Base-by-base conservation (phyloP, 768 basidiomycete species). In the Pleurotus tuoliensis region DNA sequence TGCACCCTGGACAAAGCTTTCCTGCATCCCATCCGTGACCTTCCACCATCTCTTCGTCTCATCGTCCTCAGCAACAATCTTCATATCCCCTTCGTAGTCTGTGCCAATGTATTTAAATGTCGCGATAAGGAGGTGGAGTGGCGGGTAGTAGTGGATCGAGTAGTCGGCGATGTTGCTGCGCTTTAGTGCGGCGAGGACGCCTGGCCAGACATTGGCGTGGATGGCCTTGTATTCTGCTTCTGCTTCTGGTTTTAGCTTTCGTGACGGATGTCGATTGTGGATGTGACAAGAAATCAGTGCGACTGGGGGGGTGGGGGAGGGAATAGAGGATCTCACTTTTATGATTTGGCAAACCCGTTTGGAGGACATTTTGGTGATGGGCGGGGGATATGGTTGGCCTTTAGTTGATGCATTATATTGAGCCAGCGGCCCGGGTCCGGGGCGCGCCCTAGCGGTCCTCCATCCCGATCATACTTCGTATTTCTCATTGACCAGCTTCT, bases 41-140 rank as follows among this genome's bases (percentile, higher is more conserved):
- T 75, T 71, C 90, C 90, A 91, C 90, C 90, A 92, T 57, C 79
- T 67, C 66, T 78, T 79, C n/a, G 88, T 92, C 64, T 86, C 83
- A 13, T 80, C 74, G 64, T 89, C 86, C 15, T 81, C 80, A 3
- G 77, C 84, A 25, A 90, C 76, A 18, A 65, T 73, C 37, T 71
- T 74, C 88, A 91, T 90, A 62, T 91, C 90, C 12, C 59, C 72
- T 41, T 79, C 82, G 39, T 81, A 90, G 61, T 92, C 80, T 3
- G 71, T 57, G 0, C 89, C 90, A 0, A 75, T 82, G 63, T 91
- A 91, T 63, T 87, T 87, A 77, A 92, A 87, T 45, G 77, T 83
- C n/a, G 88, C 88, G 59, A 91, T 80, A n/a, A 92, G 78, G 41
- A 92, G 77, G 27, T 76, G 76, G 22, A 84, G 71, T 3, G 80